Base-by-base conservation (phyloP, 176 grass and related monocot genomes). In the Lolium multiflorum region DNA sequence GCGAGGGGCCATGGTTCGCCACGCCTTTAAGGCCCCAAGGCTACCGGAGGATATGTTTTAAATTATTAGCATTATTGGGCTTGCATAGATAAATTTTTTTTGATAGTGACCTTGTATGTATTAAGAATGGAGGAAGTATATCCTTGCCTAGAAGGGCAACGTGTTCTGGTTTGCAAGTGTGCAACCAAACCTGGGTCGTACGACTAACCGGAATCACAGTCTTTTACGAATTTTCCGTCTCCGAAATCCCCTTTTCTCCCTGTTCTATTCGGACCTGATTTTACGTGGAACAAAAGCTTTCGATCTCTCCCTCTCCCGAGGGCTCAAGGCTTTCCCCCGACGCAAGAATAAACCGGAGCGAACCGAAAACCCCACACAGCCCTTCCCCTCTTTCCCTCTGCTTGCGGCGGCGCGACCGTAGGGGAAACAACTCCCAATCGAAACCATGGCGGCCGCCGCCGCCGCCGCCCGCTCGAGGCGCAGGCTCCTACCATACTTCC, bases 381-480 rank as follows among this genome's bases (percentile, higher is more conserved):
- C 66, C n/a, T 46, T 3, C 22, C 66, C 25, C 46, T 54, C 66
- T 50, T 37, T 39, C 20, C 62, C 11, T 51, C 74, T 18, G n/a
- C 49, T 50, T 48, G 31, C 71, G 87, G 90, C 93, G 93, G 78
- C 85, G 85, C 79, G 55, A 85, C 80, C 75, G 26, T 20, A 35
- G 37, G 35, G 58, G 70, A 52, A n/a, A n/a, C n/a, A n/a, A 88
- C 69, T 88, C 46, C 46, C 80, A 73, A 57, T 88, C 90, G 56
- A 83, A 59, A 37, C 90, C 18, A 81, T 90, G 82, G 78, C 90
- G 14, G 51, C 87, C 68, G 49, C 64, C 69, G 57, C 64, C 69
- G 57, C 82, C 64, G 74, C 79, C 79, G n/a, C 39, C 59, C 87
- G 82, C 73, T 89, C 85, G 28, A 79, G 59, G 89, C 85, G 88